A percentile compares a stretch with the other conserved stretches of the same genome.
These are phyloP conservation scores for Suhomyces kilbournensis DNA, from an alignment of 805 yeast genomes.

Conservation along the genomic window DNA sequence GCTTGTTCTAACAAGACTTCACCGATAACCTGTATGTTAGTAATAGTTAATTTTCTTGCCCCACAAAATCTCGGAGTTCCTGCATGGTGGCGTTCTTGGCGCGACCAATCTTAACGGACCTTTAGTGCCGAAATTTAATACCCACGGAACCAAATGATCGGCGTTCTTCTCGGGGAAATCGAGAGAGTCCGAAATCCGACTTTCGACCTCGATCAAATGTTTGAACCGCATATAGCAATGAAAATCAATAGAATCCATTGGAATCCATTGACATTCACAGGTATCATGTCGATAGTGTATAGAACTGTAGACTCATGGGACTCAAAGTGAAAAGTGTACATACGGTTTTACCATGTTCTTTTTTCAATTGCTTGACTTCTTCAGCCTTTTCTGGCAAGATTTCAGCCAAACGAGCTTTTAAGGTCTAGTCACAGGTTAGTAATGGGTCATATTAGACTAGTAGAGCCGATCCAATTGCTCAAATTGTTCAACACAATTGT, in stretches of 20 bases:
- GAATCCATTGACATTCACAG: neutral
- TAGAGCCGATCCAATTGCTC: neutral
- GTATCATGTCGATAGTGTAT: neutral
- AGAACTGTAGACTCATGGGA: neutral
- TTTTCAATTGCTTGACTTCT: slow-evolving; percentile 84
- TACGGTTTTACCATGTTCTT: slow-evolving; percentile 83
- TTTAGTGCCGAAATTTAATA: neutral
- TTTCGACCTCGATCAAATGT: neutral
- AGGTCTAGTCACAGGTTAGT: slow-evolving; percentile 46
- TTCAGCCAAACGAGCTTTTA: slow-evolving; percentile 93
- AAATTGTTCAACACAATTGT: neutral
- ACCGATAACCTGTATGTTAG: slow-evolving; percentile 35
- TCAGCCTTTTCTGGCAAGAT: slow-evolving; percentile 89
- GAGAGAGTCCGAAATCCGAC: neutral
- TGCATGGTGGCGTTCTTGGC: neutral
- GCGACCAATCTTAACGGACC: neutral
- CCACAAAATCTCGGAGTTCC: neutral
- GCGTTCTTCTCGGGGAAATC: neutral
- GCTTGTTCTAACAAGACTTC: slow-evolving; percentile 45
- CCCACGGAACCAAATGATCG: neutral
- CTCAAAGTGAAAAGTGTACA: slow-evolving; percentile 20
- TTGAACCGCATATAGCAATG: neutral
- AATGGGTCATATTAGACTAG: neutral
- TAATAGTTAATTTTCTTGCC: neutral
- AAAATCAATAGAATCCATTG: neutral